These are phyloP conservation scores for Orbilia brochopaga DNA, from an alignment of 2,329 filamentous ascomycete genomes.

Conservation along the genomic window DNA sequence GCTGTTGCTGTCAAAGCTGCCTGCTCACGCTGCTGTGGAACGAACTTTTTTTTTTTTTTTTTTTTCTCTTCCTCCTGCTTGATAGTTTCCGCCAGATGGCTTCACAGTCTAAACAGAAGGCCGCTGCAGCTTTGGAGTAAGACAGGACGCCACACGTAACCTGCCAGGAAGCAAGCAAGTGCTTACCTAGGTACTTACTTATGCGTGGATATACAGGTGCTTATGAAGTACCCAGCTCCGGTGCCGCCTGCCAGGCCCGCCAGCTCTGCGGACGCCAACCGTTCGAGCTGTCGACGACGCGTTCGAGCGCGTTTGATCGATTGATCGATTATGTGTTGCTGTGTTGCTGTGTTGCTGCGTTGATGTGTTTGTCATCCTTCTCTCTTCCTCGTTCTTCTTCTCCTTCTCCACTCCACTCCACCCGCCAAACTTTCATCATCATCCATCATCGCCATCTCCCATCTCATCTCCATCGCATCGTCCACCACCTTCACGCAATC, in stretches of 20 bases:
- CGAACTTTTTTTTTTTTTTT: conserved; percentile 1
- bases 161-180: too few species aligned
- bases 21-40: neutral
- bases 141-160: neutral
- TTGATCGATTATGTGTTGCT: neutral
- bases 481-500: too few species aligned
- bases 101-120: neutral
- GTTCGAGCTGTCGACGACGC: too few species aligned
- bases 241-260: neutral
- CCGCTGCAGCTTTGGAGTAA: neutral
- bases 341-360: too few species aligned
- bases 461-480: neutral
- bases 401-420: neutral
- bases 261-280: too few species aligned
- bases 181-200: too few species aligned
- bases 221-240: too few species aligned
- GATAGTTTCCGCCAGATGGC: too few species aligned
- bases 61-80: neutral
- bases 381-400: neutral
- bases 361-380: conserved; percentile 4
- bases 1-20: too few species aligned
- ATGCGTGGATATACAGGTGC: neutral
- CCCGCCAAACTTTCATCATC: neutral
- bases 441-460: conserved; percentile 4
- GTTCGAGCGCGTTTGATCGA: conserved; percentile 36